A percentile compares a stretch with the other conserved stretches of the same genome.
Conservation (phyloP, 2,329 filamentous ascomycete genomes). For the Fusarium sp. region DNA sequence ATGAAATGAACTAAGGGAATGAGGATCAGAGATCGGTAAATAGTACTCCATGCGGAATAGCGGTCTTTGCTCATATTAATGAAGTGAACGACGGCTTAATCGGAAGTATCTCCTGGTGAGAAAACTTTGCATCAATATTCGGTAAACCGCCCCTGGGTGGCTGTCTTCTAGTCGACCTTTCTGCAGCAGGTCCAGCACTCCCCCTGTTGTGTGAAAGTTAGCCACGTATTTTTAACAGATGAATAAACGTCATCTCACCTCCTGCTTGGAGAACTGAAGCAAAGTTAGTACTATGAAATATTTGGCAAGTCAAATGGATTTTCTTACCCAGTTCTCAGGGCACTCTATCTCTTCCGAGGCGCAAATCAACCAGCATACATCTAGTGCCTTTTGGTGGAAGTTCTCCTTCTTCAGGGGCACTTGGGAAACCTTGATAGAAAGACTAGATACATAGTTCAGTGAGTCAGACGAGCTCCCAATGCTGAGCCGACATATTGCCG, state of each 20-base stretch:
- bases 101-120: too few relatives aligned
- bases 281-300: not conserved
- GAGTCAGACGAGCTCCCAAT: too few relatives aligned
- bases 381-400: accelerated
- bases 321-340: slow-evolving; percentile 2
- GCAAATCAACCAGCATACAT: slow-evolving; percentile 6
- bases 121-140: not conserved
- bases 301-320: accelerated
- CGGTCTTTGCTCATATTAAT: not conserved
- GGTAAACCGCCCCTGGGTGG: too few relatives aligned
- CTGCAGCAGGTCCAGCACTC: slow-evolving; percentile 22
- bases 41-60: not conserved
- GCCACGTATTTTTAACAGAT: too few relatives aligned
- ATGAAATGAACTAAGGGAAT: not conserved
- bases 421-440: slow-evolving; percentile 19
- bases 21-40: too few relatives aligned
- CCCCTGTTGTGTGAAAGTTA: not conserved
- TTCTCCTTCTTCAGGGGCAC: not conserved
- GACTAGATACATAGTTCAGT: not conserved
- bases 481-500: too few relatives aligned
- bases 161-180: not conserved
- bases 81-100: not conserved
- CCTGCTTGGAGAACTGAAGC: not conserved
- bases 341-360: accelerated
- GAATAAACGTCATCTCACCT: not conserved